Base-by-base conservation (phyloP, 306 rosid species). In the Citrullus amarus region DNA sequence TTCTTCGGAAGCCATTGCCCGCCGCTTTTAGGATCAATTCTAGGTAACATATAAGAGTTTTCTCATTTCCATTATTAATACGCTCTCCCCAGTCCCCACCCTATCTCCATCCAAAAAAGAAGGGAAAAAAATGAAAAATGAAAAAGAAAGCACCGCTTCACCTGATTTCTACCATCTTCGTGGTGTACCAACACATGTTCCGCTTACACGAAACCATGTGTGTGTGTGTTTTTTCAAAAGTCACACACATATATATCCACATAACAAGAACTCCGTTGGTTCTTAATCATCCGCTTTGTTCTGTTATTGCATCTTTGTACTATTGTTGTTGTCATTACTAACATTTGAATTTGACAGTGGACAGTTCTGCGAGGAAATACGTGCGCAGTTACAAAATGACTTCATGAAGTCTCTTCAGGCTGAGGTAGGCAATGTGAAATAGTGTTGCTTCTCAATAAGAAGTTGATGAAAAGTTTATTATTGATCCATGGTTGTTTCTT, bases 21-120 rank as follows among this genome's bases (percentile, higher is more conserved):
- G 97, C 97, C 28, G 85, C 92, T 51, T 95, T 95, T 62, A 79
- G 98, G 85, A 95, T 95, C 79, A 95, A 95, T 68, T 86, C 98
- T 17, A 95, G 97, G 98, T 90, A 63, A 63, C 77, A 15, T 68
- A 20, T 46, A 25, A 48, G 55, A 54, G 41, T 30, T 16, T 9
- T 9, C 11, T 57, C 57, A 53, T 43, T 30, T 15, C 44, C 12
- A 8, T 69, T 16, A 63, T 63, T 63, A 63, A 58, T 22, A 9
- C 11, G 3, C 8, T 38, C 17, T 6, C 5, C 63, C 7, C 34
- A 1, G 8, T 6, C 5, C 63, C 7, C 34, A 1, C 9, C 25
- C 60, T n/a, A 2, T 6, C 6, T 22, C 63, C 30, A 22, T 58
- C 3, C 32, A n/a, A 20, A 58, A 58, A 22, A 22, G 50, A 10